Evolutionary conservation across 2,329 filamentous ascomycete genomes (phyloP).

Genomic region (Fusarium domesticum): DNA sequence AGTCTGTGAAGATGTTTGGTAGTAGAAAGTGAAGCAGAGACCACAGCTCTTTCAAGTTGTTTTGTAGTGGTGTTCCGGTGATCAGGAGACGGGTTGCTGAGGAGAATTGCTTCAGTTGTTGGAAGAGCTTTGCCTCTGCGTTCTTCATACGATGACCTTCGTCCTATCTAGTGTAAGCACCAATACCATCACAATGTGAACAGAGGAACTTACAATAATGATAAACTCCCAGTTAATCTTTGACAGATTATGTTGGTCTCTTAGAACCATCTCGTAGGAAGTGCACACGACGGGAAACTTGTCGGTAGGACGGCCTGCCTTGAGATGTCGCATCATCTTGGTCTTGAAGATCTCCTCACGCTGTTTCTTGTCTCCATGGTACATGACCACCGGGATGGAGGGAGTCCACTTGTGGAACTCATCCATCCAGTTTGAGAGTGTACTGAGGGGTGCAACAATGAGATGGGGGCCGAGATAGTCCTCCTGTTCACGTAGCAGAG

Average conservation of each 20-base stretch:
- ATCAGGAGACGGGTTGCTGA: conserved; percentile 90
- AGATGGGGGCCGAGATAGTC: conserved; percentile 82
- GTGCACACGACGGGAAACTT: conserved; percentile 92
- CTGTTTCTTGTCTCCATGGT: conserved; percentile 79
- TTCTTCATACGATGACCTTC: conserved; percentile 98
- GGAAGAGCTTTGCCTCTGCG: conserved; percentile 86
- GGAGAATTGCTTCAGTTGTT: conserved; percentile 81
- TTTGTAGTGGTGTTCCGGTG: conserved; percentile 91
- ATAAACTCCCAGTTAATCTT: conserved; percentile 96
- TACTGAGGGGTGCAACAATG: conserved; percentile 86
- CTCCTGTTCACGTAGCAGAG: conserved; percentile 82
- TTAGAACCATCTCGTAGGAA: conserved; percentile 93
- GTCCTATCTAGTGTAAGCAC: conserved; percentile 53
- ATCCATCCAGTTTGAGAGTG: conserved; percentile 91
- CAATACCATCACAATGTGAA: accelerated
- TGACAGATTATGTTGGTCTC: conserved; percentile 76
- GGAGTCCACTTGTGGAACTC: conserved; percentile 93
- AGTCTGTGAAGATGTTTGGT: conserved; percentile 87
- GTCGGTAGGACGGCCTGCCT: conserved; percentile 53
- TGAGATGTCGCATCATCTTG: conserved; percentile 67
- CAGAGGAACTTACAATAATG: conserved; percentile 65
- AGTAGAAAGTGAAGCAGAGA: conserved; percentile 90
- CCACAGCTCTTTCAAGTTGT: conserved; percentile 94
- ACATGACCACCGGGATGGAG: conserved; percentile 80
- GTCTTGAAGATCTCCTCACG: conserved; percentile 72